Evolutionary conservation across 371 early-diverging fungal species (phyloP), one percentile per base, ranked within the genome.

Genomic region (Umbelopsis sp.): DNA sequence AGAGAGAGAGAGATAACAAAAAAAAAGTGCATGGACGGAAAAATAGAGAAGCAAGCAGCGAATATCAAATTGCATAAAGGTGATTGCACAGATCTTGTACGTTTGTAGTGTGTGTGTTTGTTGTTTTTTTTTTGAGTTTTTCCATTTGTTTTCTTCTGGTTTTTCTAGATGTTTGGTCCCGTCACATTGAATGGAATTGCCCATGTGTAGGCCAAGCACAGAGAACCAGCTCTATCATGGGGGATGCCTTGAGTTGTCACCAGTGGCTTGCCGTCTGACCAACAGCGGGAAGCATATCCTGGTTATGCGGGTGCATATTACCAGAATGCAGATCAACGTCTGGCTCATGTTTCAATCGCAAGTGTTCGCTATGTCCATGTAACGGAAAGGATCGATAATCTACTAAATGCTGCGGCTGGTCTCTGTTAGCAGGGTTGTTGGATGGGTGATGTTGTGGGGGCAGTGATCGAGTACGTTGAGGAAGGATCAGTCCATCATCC

Each of bases 391-490:
- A 57, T 35, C 57, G 57, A 35, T 57, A 57, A n/a, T 57, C 57
- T 57, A 57, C 57, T 4, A 57, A 25, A 41, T 41, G 41, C 41
- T 41, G 41, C 7, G 2, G 41, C 41, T 41, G 41, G 2, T 63
- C 63, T 38, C 67, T 67, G 11, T 57, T 38, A 4, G 51, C 44
- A n/a, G 67, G 52, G 9, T 38, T 51, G 2, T 32, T 57, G n/a
- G 65, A 65, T 38, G 63, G 44, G 29, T 65, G 48, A 44, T 52
- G 63, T 24, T 63, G 65, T 35, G 70, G 63, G 7, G 65, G 70
- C 8, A 57, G 12, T 57, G 57, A 57, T 57, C 57, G 29, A 18
- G 57, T 29, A 35, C 57, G 57, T n/a, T 57, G 57, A 6, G 57
- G 57, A n/a, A 57, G 37, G n/a, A 57, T 57, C 57, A 57, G 37